Conservation (phyloP, 148 eudicot species). For the Vaccinium vitisidaea region DNA sequence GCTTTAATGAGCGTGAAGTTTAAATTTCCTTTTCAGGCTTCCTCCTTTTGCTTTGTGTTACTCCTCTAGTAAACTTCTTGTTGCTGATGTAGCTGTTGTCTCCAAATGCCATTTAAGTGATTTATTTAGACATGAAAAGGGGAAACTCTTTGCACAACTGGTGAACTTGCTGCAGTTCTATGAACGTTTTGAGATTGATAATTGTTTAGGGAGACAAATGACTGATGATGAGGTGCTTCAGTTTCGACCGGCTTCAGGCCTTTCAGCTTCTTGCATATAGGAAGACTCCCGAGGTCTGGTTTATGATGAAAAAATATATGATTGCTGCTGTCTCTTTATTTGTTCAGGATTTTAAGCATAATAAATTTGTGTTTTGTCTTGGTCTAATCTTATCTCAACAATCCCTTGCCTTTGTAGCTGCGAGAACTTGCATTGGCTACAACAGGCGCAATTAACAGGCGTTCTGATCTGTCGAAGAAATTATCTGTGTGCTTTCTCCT, state of each 20-base stretch:
- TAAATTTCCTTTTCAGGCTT: not conserved
- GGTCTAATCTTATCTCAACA: not conserved
- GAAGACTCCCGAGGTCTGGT: conserved; percentile 74
- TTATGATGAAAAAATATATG: not conserved
- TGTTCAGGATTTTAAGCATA: not conserved
- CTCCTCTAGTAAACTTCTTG: not conserved
- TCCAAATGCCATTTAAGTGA: conserved; percentile 93
- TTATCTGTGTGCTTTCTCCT: conserved; percentile 73
- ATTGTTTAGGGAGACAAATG: conserved; percentile 82
- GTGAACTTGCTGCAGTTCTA: conserved; percentile 95
- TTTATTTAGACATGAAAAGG: conserved; percentile 81
- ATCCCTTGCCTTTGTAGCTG: conserved; percentile 42
- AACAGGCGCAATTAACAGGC: conserved; percentile 78
- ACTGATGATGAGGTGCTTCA: conserved; percentile 95
- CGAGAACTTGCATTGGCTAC: conserved; percentile 88
- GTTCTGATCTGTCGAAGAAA: conserved; percentile 84
- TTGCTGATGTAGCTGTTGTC: conserved; percentile 92
- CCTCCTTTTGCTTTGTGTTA: not conserved
- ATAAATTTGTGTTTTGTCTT: not conserved
- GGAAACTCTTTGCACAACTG: conserved; percentile 86
- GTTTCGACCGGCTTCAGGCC: conserved; percentile 83
- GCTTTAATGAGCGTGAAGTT: too few species aligned
- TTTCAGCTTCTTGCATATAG: conserved; percentile 88
- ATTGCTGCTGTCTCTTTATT: not conserved
- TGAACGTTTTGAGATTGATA: conserved; percentile 90